Evolutionary conservation across 495 filamentous ascomycete genomes (phyloP), one percentile per base, ranked within the genome.

Genomic region (Haplographium delicatum): DNA sequence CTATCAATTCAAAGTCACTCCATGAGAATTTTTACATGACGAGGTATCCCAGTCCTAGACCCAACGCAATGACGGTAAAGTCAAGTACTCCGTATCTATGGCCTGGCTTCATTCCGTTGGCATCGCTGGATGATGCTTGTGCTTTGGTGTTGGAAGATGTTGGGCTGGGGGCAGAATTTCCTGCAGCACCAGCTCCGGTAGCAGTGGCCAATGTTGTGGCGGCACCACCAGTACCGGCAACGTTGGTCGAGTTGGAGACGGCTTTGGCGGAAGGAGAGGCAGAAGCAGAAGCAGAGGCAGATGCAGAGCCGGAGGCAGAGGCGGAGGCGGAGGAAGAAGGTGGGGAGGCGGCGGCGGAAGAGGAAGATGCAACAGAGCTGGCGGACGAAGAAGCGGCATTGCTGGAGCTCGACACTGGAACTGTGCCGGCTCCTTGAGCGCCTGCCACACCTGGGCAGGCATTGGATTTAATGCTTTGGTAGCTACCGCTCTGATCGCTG

Each of bases 401-500:
- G n/a, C n/a, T n/a, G n/a, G n/a, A n/a, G n/a, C n/a, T n/a, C n/a
- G n/a, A n/a, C n/a, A n/a, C n/a, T n/a, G n/a, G n/a, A n/a, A n/a
- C n/a, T n/a, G n/a, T n/a, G n/a, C n/a, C n/a, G n/a, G n/a, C n/a
- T n/a, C n/a, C n/a, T n/a, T n/a, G n/a, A n/a, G n/a, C n/a, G n/a
- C n/a, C n/a, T n/a, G n/a, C n/a, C n/a, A n/a, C n/a, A n/a, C 26
- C 33, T 22, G 6, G 16, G 28, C 46, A 48, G 15, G 30, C 27
- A 43, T 37, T 49, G 34, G 46, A 39, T 51, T 76, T 72, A 67
- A 98, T 96, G 51, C 83, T 88, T 53, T 82, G 56, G 84, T 86
- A 95, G 19, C 74, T 78, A 30, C 93, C 93, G 24, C 75, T 82
- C 26, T 70, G 76, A 63, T 89, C 88, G 41, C 76, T 72, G 64